Evolutionary conservation across 2,329 filamentous ascomycete species (phyloP), one percentile per base, ranked within the genome.

Genomic region (Colletotrichum tanaceti): DNA sequence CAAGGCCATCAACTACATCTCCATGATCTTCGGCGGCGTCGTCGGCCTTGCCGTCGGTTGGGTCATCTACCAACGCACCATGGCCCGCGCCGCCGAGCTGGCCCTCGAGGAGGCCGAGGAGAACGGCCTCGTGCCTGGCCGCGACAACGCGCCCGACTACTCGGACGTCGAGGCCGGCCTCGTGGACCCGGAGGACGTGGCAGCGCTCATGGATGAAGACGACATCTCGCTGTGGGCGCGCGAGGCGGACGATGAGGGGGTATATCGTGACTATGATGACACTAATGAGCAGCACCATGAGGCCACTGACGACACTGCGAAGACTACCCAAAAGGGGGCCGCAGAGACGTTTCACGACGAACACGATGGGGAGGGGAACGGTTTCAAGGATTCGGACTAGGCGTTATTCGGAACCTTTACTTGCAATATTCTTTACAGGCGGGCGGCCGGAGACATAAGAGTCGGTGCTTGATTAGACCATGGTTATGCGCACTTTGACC

Each of bases 1-100:
- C 71, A 96, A 94, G 78, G 85, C 89, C 35, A 83, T 98, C 74
- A 97, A 96, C 80, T 97, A 97, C 77, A 79, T 90, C 28, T 91
- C 90, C 80, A 98, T 98, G 79, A 76, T 89, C 16, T 79, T 94
- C 66, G 92, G 93, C 35, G 87, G 88, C 58, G 75, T 88, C 24
- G 82, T 97, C 14, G 96, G 96, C 53, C 81, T 91, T 24, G 86
- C 83, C 32, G 94, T 96, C 2, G 95, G 93, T 18, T 91, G 89
- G 79, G 85, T 97, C 79, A 97, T 99, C 77, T 99, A 97, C 82
- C 86, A 86, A 61, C 84, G 87, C 68, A 91, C 89, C 63, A 89
- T 90, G 84, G 84, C 86, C 47, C 84, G 89, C 60, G 88, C 89
- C 20, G 84, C 84, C 58, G 85, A 89, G 77, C 80, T 91, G 41